Conservation (phyloP, 2,329 filamentous ascomycete species). For the Aspergillus vadensis region DNA sequence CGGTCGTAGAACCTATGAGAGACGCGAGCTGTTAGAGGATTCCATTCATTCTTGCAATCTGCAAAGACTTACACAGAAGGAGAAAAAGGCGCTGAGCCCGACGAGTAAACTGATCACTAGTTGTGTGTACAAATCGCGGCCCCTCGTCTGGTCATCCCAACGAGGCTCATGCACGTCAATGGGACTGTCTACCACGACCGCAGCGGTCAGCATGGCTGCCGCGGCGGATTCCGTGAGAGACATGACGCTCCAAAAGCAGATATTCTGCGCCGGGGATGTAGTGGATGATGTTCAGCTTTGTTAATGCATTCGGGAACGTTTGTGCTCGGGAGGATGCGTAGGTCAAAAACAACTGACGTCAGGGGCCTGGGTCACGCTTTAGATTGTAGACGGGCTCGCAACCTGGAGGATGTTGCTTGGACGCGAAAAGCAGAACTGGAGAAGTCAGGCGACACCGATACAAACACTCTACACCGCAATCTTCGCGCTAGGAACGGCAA, state of each 20-base stretch:
- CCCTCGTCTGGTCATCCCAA: conserved; percentile 35
- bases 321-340: conserved; percentile 10
- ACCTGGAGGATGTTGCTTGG: neutral
- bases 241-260: conserved; percentile 25
- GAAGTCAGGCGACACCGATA: neutral
- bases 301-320: conserved; percentile 21
- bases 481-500: conserved; percentile 6
- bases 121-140: conserved; percentile 47
- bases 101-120: conserved; percentile 47
- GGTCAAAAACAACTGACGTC: conserved; percentile 31
- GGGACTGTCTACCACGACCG: conserved; percentile 24
- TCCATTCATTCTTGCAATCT: neutral
- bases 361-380: conserved; percentile 17
- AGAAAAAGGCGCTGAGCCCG: conserved; percentile 47
- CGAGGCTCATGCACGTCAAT: conserved; percentile 23
- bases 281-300: neutral
- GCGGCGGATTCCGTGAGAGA: conserved; percentile 34
- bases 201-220: conserved; percentile 24
- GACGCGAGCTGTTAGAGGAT: conserved; percentile 15
- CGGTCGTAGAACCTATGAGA: conserved; percentile 71
- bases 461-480: conserved; percentile 4
- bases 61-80: conserved; percentile 46
- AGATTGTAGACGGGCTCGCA: conserved; percentile 5
- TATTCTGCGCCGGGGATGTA: neutral
- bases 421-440: neutral